Conservation (phyloP, 192 early-diverging fungal genomes). For the Podila verticillata region DNA sequence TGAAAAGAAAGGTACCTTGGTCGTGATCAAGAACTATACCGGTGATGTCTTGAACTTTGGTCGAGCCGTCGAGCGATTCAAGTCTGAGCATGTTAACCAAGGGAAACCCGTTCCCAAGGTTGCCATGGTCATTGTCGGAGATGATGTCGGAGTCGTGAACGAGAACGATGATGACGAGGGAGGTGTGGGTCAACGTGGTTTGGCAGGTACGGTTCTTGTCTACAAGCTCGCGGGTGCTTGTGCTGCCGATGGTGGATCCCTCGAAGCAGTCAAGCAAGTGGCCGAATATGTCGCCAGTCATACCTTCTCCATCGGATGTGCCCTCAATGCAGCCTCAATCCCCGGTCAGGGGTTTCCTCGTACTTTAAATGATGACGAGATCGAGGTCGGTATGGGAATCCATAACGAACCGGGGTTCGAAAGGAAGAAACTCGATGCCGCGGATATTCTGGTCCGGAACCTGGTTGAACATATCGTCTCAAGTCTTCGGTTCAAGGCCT, state of each 20-base stretch:
- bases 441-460: slow-evolving; percentile 57
- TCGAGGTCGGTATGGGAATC: slow-evolving; percentile 82
- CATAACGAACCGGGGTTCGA: slow-evolving; percentile 85
- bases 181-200: slow-evolving; percentile 78
- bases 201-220: slow-evolving; percentile 81
- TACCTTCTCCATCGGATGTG: slow-evolving; percentile 84
- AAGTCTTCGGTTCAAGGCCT: slow-evolving; percentile 48
- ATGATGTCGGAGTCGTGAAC: slow-evolving; percentile 84
- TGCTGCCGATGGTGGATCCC: slow-evolving; percentile 67
- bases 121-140: slow-evolving; percentile 80
- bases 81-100: slow-evolving; percentile 68
- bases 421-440: slow-evolving; percentile 59
- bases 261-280: slow-evolving; percentile 63
- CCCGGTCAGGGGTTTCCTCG: slow-evolving; percentile 70
- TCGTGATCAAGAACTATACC: slow-evolving; percentile 92
- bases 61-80: slow-evolving; percentile 80
- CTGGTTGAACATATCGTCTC: slow-evolving; percentile 63
- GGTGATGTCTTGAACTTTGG: slow-evolving; percentile 86
- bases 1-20: slow-evolving; percentile 70
- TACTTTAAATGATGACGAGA: slow-evolving; percentile 60
- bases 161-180: slow-evolving; percentile 60
- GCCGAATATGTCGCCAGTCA: slow-evolving; percentile 68
- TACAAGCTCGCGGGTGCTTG: slow-evolving; percentile 85
- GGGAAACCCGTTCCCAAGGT: slow-evolving; percentile 55
- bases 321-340: slow-evolving; percentile 77